A percentile compares a stretch with the other conserved stretches of the same genome.
Conservation (phyloP, 345 rosid genomes). For the Citrus australasica region DNA sequence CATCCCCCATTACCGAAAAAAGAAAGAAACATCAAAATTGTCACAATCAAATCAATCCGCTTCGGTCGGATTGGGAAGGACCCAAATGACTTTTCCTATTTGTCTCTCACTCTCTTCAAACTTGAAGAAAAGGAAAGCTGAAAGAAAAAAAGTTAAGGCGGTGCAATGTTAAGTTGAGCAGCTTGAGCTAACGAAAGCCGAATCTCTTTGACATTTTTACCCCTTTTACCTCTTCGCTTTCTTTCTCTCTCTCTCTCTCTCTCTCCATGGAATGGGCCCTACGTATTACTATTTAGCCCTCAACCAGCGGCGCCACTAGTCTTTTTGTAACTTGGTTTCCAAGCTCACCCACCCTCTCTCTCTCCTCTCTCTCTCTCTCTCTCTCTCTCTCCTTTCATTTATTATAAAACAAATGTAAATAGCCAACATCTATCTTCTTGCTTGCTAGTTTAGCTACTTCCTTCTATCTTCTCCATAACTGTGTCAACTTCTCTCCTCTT, state of each 20-base stretch:
- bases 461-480: neutral
- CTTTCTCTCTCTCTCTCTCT: too few species aligned
- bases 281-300: neutral
- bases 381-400: neutral
- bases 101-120: neutral
- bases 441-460: neutral
- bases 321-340: constrained; percentile 41
- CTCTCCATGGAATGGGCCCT: too few species aligned
- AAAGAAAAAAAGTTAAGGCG: neutral
- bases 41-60: constrained; percentile 26
- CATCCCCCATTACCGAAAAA: constrained; percentile 25
- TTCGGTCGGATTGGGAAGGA: constrained; percentile 11
- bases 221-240: too few species aligned
- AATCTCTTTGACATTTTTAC: neutral
- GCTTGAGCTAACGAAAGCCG: neutral
- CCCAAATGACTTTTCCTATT: neutral
- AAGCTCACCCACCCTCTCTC: constrained; percentile 34
- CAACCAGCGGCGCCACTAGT: constrained; percentile 52
- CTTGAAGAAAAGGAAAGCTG: neutral
- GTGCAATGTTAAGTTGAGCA: neutral
- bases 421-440: neutral
- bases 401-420: constrained; percentile 9
- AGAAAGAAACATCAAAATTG: constrained; percentile 9
- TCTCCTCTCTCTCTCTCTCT: neutral
- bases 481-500: neutral